These are phyloP conservation scores for Trichosporon asahii DNA, from an alignment of 1,284 basidiomycete species.

Conservation along the genomic window DNA sequence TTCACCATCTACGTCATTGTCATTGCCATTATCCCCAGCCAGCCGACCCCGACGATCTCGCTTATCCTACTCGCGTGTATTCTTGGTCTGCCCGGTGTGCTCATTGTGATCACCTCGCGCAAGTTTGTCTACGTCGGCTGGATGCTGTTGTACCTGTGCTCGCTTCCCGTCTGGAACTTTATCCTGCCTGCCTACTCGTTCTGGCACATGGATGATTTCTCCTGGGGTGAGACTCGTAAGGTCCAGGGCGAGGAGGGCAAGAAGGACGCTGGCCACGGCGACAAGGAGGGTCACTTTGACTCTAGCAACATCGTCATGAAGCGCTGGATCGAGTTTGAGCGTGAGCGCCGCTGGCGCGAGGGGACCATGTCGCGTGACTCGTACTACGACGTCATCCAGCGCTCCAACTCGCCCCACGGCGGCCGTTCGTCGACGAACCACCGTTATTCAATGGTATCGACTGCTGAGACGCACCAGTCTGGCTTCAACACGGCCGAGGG, in stretches of 20 bases:
- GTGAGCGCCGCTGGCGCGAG: conserved; percentile 88
- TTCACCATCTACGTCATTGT: conserved; percentile 93
- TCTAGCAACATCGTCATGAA: conserved; percentile 97
- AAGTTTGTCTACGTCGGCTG: conserved; percentile 93
- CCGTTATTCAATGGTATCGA: conserved; percentile 72
- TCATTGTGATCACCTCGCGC: conserved; percentile 90
- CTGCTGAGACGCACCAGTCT: conserved; percentile 62
- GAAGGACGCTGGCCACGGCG: conserved; percentile 66
- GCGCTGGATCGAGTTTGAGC: conserved; percentile 97
- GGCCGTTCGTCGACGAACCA: conserved; percentile 34
- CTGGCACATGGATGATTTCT: conserved; percentile 99
- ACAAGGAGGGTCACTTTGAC: conserved; percentile 95
- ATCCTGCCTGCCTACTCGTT: conserved; percentile 89
- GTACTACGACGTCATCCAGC: conserved; percentile 44
- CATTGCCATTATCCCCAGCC: conserved; percentile 67
- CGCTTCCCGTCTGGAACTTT: conserved; percentile 94
- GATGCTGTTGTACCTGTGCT: conserved; percentile 93
- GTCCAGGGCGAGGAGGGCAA: conserved; percentile 66
- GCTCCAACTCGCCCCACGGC: conserved; percentile 53
- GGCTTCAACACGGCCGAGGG: conserved; percentile 48
- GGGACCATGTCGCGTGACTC: conserved; percentile 81
- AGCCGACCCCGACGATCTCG: conserved; percentile 74
- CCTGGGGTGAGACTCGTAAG: conserved; percentile 94
- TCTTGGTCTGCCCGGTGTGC: conserved; percentile 88
- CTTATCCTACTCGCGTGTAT: conserved; percentile 89